Conservation (phyloP, 148 eudicot genomes). For the Rheum nobile region DNA sequence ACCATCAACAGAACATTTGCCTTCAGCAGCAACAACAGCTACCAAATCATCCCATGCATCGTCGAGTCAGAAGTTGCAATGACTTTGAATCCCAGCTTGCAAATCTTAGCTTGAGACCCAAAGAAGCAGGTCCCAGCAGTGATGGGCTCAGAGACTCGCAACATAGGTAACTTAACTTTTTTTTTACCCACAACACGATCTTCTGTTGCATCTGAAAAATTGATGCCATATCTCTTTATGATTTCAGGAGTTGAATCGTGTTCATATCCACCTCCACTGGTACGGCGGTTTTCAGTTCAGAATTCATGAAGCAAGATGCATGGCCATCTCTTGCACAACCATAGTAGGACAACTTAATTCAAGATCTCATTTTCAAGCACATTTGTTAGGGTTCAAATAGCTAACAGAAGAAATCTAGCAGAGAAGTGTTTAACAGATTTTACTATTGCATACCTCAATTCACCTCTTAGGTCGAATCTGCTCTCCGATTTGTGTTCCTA, state of each 20-base stretch:
- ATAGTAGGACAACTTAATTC: neutral
- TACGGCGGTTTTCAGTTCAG: neutral
- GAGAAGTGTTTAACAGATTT: neutral
- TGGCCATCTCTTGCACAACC: neutral
- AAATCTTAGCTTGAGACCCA: constrained; percentile 28
- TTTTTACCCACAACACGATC: neutral
- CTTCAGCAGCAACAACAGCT: constrained; percentile 29
- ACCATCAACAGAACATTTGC: constrained; percentile 46
- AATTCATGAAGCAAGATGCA: neutral
- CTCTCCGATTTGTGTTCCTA: neutral
- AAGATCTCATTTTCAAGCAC: neutral
- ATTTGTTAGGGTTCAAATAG: neutral
- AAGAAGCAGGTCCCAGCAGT: constrained; percentile 21
- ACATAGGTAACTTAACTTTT: neutral
- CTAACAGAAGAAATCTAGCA: neutral
- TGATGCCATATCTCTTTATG: neutral
- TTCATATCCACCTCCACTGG: neutral
- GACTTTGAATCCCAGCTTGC: constrained; percentile 45
- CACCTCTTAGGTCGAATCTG: neutral
- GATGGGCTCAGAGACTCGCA: constrained; percentile 13
- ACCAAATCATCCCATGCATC: constrained; percentile 27
- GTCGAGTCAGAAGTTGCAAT: constrained; percentile 34
- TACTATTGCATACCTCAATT: neutral
- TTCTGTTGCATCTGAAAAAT: neutral
- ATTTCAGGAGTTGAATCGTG: neutral